phyloP scores from a whole-genome alignment of 306 rosid species.

The Quillaja saponaria region DNA sequence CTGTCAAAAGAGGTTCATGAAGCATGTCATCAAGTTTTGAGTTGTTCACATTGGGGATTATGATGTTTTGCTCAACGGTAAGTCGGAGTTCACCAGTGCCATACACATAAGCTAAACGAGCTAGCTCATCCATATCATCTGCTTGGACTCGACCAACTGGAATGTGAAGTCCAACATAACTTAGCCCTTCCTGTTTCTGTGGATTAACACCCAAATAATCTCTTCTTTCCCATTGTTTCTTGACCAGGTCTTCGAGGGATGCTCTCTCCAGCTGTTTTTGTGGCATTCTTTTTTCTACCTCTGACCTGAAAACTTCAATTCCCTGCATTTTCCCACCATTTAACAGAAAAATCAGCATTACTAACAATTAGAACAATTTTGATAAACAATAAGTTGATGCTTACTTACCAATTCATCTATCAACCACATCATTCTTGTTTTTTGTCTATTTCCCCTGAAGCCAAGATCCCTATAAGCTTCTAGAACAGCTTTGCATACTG shows the following conservation, averaged over 20 bases:
- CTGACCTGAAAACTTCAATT: constrained; percentile 83
- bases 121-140: constrained; percentile 85
- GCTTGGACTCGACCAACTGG: constrained; percentile 94
- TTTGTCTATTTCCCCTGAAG: constrained; percentile 82
- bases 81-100: constrained; percentile 83
- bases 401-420: constrained; percentile 82
- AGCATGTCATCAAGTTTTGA: constrained; percentile 61
- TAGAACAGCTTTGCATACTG: constrained; percentile 71
- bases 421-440: constrained; percentile 96
- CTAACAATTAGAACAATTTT: background rate
- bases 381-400: background rate
- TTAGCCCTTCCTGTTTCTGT: constrained; percentile 78
- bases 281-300: constrained; percentile 88
- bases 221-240: constrained; percentile 83
- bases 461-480: constrained; percentile 94
- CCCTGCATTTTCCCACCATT: constrained; percentile 56
- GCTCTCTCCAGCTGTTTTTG: constrained; percentile 61
- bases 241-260: constrained; percentile 60
- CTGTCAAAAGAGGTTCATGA: constrained; percentile 58
- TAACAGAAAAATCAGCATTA: background rate
- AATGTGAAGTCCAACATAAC: constrained; percentile 80
- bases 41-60: constrained; percentile 71
- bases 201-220: constrained; percentile 82
- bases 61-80: constrained; percentile 90
- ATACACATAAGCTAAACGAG: constrained; percentile 66